Base-by-base conservation (phyloP, 768 basidiomycete genomes). In the Leucosporidium scottii region DNA sequence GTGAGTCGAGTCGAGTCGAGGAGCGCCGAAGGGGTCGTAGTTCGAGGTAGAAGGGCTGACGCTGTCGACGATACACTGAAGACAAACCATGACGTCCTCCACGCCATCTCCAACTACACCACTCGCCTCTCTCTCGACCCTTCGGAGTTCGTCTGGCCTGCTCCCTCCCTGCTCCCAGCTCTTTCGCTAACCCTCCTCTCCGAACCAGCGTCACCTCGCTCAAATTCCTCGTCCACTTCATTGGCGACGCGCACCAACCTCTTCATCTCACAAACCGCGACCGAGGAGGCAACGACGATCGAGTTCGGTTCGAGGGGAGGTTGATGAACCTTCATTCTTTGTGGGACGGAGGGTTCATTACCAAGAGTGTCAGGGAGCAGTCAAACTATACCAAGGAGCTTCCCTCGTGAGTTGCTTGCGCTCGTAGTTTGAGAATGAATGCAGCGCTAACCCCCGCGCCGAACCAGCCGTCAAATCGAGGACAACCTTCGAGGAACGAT, bases 211-310 rank as follows among this genome's bases (percentile, higher is more conserved):
- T 62, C 63, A 44, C 91, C 73, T 90, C 94, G 3, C 81, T 97
- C 74, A 89, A 90, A 77, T 99, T 96, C 81, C 81, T 99, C 39
- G 84, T 93, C 36, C 96, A 99, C 78, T 97, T 91, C 74, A 63
- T 96, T 9, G 74, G 94, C 0, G 94, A 97, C 77, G 82, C 94
- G 82, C 94, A 96, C 74, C 86, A 88, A 83, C 94, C 94, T 7
- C 80, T 99, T 62, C 94, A 99, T 77, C 83, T 99, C 48, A 89
- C 89, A 0, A 90, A 90, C 3, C 82, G 92, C 23, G 86, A 92
- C 73, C 83, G 89, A 36, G 94, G 94, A 7, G 94, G 93, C 1
- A 98, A 97, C 75, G 83, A 84, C 9, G 81, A 81, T 77, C 63
- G 34, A 47, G 62, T 72, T 44, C 20, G 68, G 23, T 76, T 73